Percentiles rank a stretch among this genome's conserved stretches.
Evolutionary conservation across 1,139 yeast genomes (phyloP).

Genomic region (Citeromyces hawaiiensis): DNA sequence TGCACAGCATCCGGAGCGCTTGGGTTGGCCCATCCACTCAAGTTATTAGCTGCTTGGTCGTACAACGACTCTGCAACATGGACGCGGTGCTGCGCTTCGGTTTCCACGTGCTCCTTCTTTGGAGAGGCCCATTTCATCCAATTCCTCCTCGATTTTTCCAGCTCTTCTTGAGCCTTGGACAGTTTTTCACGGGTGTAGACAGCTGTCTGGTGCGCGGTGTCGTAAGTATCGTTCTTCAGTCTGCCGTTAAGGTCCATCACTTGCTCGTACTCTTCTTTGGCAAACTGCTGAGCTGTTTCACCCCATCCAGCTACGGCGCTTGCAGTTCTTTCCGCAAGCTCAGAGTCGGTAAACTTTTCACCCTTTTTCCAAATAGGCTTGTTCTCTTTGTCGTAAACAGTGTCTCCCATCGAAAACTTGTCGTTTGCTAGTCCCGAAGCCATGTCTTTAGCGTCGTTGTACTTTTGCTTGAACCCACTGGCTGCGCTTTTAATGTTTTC

Average conservation of each 20-base stretch:
- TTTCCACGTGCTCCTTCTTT: neutral
- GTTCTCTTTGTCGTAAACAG: neutral
- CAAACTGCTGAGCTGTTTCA: slow-evolving; percentile 24
- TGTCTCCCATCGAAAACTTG: slow-evolving; percentile 1
- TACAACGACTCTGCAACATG: neutral
- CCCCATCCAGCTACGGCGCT: slow-evolving; percentile 29
- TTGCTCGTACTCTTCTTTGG: slow-evolving; percentile 19
- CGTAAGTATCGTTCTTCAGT: neutral
- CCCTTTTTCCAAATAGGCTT: neutral
- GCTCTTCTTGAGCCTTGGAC: neutral
- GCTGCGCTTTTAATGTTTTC: neutral
- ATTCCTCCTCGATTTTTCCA: neutral
- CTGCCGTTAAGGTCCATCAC: neutral
- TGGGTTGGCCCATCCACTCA: neutral
- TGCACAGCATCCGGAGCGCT: neutral
- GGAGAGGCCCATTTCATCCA: slow-evolving; percentile 1
- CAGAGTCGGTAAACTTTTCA: slow-evolving; percentile 6
- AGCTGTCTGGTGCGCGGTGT: neutral
- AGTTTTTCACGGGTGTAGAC: neutral
- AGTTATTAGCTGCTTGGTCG: neutral
- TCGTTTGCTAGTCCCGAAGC: neutral
- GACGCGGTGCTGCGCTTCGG: neutral
- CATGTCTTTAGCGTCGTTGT: neutral
- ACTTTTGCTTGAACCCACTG: neutral
- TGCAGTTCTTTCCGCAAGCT: slow-evolving; percentile 18